Evolutionary conservation across 805 yeast genomes (phyloP).

Genomic region (Kurtzmaniella cleridarum): DNA sequence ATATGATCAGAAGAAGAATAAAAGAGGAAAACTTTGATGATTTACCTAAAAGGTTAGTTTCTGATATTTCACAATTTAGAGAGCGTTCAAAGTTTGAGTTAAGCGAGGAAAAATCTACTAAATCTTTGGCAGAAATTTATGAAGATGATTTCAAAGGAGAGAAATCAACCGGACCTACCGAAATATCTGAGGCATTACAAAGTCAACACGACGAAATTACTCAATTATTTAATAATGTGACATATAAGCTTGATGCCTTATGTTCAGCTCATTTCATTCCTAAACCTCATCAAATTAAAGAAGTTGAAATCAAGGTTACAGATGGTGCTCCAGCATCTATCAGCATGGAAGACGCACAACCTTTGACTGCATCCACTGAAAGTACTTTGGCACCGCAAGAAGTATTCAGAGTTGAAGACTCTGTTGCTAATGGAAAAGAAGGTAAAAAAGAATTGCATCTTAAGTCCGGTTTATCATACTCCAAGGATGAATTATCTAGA

Average conservation of each 20-base stretch:
- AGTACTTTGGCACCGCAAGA: slow-evolving; percentile 93
- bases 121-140: slow-evolving; percentile 86
- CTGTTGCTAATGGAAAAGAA: slow-evolving; percentile 22
- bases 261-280: slow-evolving; percentile 96
- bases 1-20: slow-evolving; percentile 79
- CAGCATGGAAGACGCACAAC: slow-evolving; percentile 95
- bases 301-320: slow-evolving; percentile 69
- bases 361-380: slow-evolving; percentile 69
- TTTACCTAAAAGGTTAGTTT: slow-evolving; percentile 64
- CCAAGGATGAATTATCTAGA: slow-evolving; percentile 75
- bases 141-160: slow-evolving; percentile 68
- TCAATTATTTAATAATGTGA: slow-evolving; percentile 54
- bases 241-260: slow-evolving; percentile 76
- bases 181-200: slow-evolving; percentile 57
- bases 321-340: slow-evolving; percentile 66
- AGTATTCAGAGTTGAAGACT: slow-evolving; percentile 55
- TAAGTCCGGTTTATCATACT: slow-evolving; percentile 72
- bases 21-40: slow-evolving; percentile 77
- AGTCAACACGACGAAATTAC: slow-evolving; percentile 75
- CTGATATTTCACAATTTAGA: slow-evolving; percentile 57
- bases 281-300: slow-evolving; percentile 69
- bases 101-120: slow-evolving; percentile 76
- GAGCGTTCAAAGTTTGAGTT: slow-evolving; percentile 52
- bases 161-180: slow-evolving; percentile 23
- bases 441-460: slow-evolving; percentile 55